Conservation (phyloP, 2,329 filamentous ascomycete species). For the Epichloe hybrida region DNA sequence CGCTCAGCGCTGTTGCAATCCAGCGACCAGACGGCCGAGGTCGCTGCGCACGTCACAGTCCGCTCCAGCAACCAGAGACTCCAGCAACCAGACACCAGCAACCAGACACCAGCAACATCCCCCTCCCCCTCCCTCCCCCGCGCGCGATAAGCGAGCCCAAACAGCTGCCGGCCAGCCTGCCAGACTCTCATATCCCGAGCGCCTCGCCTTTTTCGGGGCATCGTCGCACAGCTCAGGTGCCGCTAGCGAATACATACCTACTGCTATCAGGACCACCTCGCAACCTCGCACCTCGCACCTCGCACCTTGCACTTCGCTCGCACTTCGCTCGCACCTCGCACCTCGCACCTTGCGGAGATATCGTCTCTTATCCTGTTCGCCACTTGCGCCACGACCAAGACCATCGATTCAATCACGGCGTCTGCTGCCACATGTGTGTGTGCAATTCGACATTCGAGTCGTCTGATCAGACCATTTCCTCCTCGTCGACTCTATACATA, state of each 20-base stretch:
- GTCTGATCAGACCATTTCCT: constrained; percentile 1
- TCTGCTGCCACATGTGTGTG: neutral
- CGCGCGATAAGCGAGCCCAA: neutral
- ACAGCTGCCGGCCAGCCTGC: neutral
- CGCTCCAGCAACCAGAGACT: neutral
- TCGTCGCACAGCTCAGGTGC: constrained; percentile 6
- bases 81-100: neutral
- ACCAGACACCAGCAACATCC: neutral
- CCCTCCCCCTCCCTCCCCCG: neutral
- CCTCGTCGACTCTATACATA: constrained; percentile 1
- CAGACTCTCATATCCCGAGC: neutral
- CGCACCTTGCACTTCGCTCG: too few species aligned
- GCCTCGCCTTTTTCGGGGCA: constrained; percentile 1
- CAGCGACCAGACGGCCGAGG: neutral
- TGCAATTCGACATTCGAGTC: neutral
- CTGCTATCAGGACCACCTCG: constrained; percentile 1
- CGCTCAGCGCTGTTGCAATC: neutral
- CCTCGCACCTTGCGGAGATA: too few species aligned
- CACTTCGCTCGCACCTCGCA: too few species aligned
- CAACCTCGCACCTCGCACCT: neutral
- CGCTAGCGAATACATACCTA: constrained; percentile 5
- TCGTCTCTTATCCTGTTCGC: neutral
- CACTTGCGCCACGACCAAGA: neutral
- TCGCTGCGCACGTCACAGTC: neutral
- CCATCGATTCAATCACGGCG: neutral